Evolutionary conservation across 139 green algal genomes (phyloP), one percentile per base, ranked within the genome.

Genomic region (Chlorella sp.): DNA sequence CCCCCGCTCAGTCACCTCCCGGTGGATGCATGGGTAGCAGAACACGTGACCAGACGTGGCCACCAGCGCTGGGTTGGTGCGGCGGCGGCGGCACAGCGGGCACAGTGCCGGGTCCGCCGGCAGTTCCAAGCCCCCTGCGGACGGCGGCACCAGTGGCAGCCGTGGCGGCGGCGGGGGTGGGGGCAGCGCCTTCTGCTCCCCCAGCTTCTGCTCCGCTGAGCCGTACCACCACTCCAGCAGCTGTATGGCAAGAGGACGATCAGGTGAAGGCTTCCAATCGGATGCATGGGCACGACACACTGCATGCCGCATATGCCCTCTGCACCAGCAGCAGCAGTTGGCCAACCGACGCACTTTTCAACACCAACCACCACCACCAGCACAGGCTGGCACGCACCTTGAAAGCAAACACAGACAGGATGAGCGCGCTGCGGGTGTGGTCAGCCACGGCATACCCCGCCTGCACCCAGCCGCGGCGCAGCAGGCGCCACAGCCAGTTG

Each of bases 171-270:
- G 87, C 11, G 91, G 91, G 17, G 90, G 91, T 19, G 87, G 84
- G 19, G 93, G 88, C 79, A 95, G 84, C 9, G 86, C 84, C 54
- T 91, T 88, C 4, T 80, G 68, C 0, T 73, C 70, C 0, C 90
- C 87, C 69, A 98, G 82, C 38, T 87, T 78, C 54, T 94, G 89
- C 85, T 98, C 96, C 13, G 90, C 96, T 20, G 94, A 94, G 6
- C 88, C 94, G 85, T 96, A 98, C 96, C 96, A 98, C 96, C 96
- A 98, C 90, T 98, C 96, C 30, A 98, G 84, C 68, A 96, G 68
- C 91, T 92, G 86, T 81, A 73, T 14, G 24, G 76, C 11, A 28
- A 1, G 11, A 56, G 36, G 36, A 38, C 22, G 36, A 1, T 2
- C n/a, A 51, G 20, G 9, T 1, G 28, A 41, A 9, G 11, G n/a